Evolutionary conservation across 805 yeast genomes (phyloP).

Genomic region (Isabelozyma rhagii): DNA sequence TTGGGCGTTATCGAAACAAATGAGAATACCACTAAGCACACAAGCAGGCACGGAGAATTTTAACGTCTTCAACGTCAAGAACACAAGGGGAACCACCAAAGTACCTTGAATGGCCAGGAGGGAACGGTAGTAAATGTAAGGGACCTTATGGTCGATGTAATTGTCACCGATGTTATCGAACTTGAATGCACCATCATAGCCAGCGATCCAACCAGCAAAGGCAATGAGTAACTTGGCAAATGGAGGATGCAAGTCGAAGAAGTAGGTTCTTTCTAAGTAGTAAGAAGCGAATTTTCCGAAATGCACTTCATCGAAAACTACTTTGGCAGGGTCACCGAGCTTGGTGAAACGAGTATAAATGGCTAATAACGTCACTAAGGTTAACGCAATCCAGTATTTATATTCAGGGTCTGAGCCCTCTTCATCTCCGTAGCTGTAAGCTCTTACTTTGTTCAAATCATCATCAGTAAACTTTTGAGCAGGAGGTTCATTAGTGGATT

Average conservation of each 20-base stretch:
- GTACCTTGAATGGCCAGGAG: conserved; percentile 80
- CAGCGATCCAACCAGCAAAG: conserved; percentile 80
- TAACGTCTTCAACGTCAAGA: conserved; percentile 80
- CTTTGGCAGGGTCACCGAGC: conserved; percentile 65
- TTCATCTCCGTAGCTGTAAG: neutral
- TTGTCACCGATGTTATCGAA: conserved; percentile 86
- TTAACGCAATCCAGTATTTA: conserved; percentile 32
- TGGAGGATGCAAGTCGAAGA: conserved; percentile 97
- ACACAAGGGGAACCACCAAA: conserved; percentile 78
- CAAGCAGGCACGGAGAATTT: conserved; percentile 78
- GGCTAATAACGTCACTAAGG: conserved; percentile 40
- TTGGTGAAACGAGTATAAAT: conserved; percentile 56
- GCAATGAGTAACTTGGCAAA: conserved; percentile 94
- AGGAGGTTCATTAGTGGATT: conserved; percentile 7
- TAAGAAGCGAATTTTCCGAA: conserved; percentile 84
- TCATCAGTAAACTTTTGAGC: neutral
- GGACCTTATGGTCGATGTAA: conserved; percentile 75
- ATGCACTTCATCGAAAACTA: conserved; percentile 85
- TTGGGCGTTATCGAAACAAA: conserved; percentile 87
- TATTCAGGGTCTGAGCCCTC: conserved; percentile 22
- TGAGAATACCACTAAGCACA: conserved; percentile 69
- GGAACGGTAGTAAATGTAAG: conserved; percentile 79
- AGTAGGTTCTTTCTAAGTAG: conserved; percentile 85
- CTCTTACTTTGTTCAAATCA: conserved; percentile 1
- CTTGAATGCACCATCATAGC: conserved; percentile 89